These are phyloP conservation scores for Acanthamoeba polyphaga DNA, from an alignment of 208 protist species.

Conservation along the genomic window DNA sequence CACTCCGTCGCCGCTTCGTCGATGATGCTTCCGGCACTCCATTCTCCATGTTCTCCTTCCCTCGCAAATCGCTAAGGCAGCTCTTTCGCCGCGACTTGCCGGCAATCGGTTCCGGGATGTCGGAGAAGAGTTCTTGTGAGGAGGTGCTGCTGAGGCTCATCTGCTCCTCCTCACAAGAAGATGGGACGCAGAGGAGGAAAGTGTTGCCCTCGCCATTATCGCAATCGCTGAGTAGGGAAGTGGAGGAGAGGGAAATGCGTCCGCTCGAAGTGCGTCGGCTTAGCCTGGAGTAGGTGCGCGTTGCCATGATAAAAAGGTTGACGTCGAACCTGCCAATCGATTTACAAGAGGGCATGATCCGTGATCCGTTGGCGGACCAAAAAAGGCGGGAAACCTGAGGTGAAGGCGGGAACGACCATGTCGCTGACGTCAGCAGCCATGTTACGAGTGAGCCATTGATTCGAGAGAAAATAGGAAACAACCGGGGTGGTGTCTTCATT, in stretches of 20 bases:
- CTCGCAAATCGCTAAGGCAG: neutral
- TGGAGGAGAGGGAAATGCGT: slow-evolving; percentile 20
- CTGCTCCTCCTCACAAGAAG: neutral
- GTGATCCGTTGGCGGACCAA: too few relatives aligned
- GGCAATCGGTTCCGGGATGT: neutral
- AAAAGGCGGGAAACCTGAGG: too few relatives aligned
- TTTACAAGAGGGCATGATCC: too few relatives aligned
- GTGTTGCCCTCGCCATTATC: too few relatives aligned
- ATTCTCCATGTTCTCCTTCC: neutral
- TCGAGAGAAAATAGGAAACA: too few relatives aligned
- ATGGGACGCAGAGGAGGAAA: too few relatives aligned
- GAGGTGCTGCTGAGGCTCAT: neutral
- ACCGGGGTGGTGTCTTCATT: too few relatives aligned
- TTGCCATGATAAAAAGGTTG: neutral
- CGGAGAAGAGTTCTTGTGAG: neutral
- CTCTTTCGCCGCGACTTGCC: neutral
- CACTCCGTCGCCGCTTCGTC: neutral
- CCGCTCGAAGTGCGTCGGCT: slow-evolving; percentile 11
- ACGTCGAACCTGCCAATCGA: too few relatives aligned
- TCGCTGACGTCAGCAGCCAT: too few relatives aligned
- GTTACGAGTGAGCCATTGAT: too few relatives aligned
- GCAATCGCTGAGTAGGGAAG: neutral
- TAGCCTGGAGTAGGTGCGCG: slow-evolving; percentile 20
- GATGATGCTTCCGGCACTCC: neutral
- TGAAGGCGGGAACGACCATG: too few relatives aligned